These are phyloP conservation scores for Globisporangium barbulae DNA, from an alignment of 352 stramenopile genomes.

Conservation along the genomic window DNA sequence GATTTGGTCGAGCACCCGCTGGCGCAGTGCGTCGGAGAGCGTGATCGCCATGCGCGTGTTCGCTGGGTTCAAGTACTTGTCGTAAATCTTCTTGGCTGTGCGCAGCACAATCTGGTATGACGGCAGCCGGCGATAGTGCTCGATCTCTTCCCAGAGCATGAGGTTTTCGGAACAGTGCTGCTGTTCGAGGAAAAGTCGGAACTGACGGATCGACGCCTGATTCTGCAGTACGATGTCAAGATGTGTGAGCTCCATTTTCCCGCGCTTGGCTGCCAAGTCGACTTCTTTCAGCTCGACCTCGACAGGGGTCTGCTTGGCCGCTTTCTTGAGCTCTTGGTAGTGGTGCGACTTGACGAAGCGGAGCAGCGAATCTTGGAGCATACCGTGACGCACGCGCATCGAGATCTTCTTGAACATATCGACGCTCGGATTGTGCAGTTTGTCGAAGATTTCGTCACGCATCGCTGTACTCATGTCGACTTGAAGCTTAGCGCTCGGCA, in stretches of 20 bases:
- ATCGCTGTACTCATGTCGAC: slow-evolving; percentile 83
- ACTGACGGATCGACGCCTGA: slow-evolving; percentile 60
- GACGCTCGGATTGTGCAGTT: slow-evolving; percentile 62
- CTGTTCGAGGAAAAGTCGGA: slow-evolving; percentile 66
- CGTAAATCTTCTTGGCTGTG: slow-evolving; percentile 81
- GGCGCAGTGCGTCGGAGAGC: slow-evolving; percentile 40
- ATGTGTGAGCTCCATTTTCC: slow-evolving; percentile 72
- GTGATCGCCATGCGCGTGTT: slow-evolving; percentile 56
- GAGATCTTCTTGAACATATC: slow-evolving; percentile 87
- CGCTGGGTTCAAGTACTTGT: slow-evolving; percentile 76
- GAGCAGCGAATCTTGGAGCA: slow-evolving; percentile 76
- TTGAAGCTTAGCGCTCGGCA: slow-evolving; percentile 68
- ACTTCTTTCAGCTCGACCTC: slow-evolving; percentile 51
- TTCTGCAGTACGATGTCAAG: slow-evolving; percentile 74
- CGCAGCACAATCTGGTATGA: slow-evolving; percentile 84
- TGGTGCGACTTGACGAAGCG: slow-evolving; percentile 73
- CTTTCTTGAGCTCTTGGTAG: slow-evolving; percentile 63
- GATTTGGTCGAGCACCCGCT: slow-evolving; percentile 48
- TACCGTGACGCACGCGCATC: slow-evolving; percentile 52
- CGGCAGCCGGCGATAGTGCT: slow-evolving; percentile 72
- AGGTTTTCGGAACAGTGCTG: slow-evolving; percentile 82
- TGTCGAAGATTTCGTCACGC: slow-evolving; percentile 70
- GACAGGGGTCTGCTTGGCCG: slow-evolving; percentile 25
- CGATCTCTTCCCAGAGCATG: slow-evolving; percentile 84
- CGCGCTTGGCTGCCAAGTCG: slow-evolving; percentile 60